Percentiles rank a stretch among this genome's conserved stretches.
Conservation (phyloP, 2,329 filamentous ascomycete species). For the Zarea fungicola region DNA sequence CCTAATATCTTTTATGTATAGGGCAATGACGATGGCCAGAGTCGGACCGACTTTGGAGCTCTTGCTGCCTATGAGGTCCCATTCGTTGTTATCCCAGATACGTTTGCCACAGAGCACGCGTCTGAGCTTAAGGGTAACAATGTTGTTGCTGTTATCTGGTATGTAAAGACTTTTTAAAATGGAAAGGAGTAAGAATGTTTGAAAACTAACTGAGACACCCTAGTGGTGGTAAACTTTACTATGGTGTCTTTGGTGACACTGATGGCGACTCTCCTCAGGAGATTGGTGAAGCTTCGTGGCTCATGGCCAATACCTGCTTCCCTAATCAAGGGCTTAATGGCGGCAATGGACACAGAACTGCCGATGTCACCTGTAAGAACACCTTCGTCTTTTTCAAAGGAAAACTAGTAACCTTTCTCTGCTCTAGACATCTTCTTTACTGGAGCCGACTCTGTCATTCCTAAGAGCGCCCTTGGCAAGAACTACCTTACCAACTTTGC, state of each 20-base stretch:
- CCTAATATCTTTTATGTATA: too few species aligned
- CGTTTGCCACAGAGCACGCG: not conserved
- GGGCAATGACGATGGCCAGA: constrained; percentile 1
- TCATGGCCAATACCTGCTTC: constrained; percentile 7
- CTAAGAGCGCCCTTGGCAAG: constrained; percentile 1
- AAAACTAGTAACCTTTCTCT: not conserved
- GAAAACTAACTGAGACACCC: not conserved
- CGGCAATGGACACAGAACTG: not conserved
- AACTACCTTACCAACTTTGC: constrained; percentile 5
- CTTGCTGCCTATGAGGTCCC: constrained; percentile 5
- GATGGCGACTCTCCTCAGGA: constrained; percentile 3
- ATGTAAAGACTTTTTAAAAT: not conserved
- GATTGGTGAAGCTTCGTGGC: constrained; percentile 7
- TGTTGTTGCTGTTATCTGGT: constrained; percentile 4
- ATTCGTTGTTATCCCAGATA: constrained; percentile 1
- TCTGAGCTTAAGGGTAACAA: constrained; percentile 3
- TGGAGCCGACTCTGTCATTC: constrained; percentile 1
- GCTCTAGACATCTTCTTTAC: constrained; percentile 10
- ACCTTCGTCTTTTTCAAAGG: not conserved
- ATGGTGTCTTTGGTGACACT: constrained; percentile 4
- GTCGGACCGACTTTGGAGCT: not conserved
- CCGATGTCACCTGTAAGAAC: constrained; percentile 5
- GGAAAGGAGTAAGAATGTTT: too few species aligned
- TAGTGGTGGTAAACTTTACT: constrained; percentile 6
- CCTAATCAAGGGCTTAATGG: constrained; percentile 1